Conservation (phyloP, 805 yeast genomes). For the Lachancea thermotolerans region DNA sequence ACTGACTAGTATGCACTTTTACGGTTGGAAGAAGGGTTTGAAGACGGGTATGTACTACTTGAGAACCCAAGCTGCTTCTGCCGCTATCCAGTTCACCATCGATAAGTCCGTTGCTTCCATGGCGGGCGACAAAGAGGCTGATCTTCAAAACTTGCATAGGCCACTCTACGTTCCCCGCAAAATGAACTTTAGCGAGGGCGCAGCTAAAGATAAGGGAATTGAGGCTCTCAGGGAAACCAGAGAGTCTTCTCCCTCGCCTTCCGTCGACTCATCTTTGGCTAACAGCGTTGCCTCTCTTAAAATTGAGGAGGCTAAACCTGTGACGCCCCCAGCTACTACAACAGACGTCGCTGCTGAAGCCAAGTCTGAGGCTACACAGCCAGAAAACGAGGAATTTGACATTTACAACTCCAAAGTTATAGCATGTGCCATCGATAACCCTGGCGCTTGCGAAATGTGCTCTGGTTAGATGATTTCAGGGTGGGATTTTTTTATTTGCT, state of each 20-base stretch:
- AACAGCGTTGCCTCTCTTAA: constrained; percentile 39
- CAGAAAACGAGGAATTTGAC: constrained; percentile 50
- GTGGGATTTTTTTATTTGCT: constrained; percentile 1
- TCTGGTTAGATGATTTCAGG: constrained; percentile 58
- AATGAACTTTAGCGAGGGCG: constrained; percentile 14
- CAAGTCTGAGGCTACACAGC: constrained; percentile 20
- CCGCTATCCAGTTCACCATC: constrained; percentile 89
- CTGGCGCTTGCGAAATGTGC: constrained; percentile 98
- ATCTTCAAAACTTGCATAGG: constrained; percentile 33
- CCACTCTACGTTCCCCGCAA: constrained; percentile 32
- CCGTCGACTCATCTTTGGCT: constrained; percentile 32
- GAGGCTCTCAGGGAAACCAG: constrained; percentile 14
- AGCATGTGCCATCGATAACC: constrained; percentile 95
- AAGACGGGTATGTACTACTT: constrained; percentile 98
- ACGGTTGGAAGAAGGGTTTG: constrained; percentile 97
- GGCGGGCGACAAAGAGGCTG: constrained; percentile 51
- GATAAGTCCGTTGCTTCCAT: constrained; percentile 89
- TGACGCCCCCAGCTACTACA: constrained; percentile 25
- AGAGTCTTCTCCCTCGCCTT: constrained; percentile 31
- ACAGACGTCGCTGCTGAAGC: constrained; percentile 37
- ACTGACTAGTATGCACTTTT: constrained; percentile 95
- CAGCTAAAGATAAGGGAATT: constrained; percentile 4
- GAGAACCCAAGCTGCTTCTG: constrained; percentile 95
- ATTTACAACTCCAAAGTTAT: constrained; percentile 88
- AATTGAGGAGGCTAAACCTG: constrained; percentile 29